Base-by-base conservation (phyloP, 2,329 filamentous ascomycete species). In the Hortaea sp. region DNA sequence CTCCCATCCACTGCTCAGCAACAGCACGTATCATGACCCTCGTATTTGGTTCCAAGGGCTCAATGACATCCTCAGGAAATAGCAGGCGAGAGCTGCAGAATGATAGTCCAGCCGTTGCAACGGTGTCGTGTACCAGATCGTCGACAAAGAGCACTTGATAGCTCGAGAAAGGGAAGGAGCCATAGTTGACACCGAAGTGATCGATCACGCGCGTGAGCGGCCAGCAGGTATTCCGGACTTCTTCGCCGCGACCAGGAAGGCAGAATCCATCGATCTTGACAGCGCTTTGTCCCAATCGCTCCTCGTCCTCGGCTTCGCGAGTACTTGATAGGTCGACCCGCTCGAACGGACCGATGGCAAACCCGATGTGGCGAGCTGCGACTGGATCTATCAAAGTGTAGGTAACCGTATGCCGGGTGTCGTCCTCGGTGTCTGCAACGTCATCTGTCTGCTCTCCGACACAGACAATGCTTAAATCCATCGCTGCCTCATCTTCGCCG, bases 71-170 rank as follows among this genome's bases (percentile, higher is more conserved):
- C 53, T 88, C 81, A 0, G 88, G 85, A 57, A 88, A 94, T 0
- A 98, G 77, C 1, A 98, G 72, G 38, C 87, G 80, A 42, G 78
- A 90, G 69, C 87, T 97, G 67, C 88, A 88, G 30, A 98, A 79
- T 0, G 89, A 85, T 55, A 98, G 74, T 0, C 85, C 90, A 31
- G 88, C 88, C 6, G 88, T 79, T 12, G 88, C 78, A 13, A 84
- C 73, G 1, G 84, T 84, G 48, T 95, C 85, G 29, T 78, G 73
- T 1, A 83, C 69, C 63, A 92, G 77, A 63, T 98, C 92, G 57
- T 98, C 92, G 12, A 98, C 82, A 57, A 98, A 98, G 55, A 87
- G 89, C 45, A 97, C 69, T 60, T 94, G 94, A 72, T 94, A 97
- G 60, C 85, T 88, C 29, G 85, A 79, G 63, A 92, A 97, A 0